Percentiles rank a stretch among this genome's conserved stretches.
Evolutionary conservation across 2,329 filamentous ascomycete species (phyloP).

Genomic region (Zelopaecilomyces penicillatus): DNA sequence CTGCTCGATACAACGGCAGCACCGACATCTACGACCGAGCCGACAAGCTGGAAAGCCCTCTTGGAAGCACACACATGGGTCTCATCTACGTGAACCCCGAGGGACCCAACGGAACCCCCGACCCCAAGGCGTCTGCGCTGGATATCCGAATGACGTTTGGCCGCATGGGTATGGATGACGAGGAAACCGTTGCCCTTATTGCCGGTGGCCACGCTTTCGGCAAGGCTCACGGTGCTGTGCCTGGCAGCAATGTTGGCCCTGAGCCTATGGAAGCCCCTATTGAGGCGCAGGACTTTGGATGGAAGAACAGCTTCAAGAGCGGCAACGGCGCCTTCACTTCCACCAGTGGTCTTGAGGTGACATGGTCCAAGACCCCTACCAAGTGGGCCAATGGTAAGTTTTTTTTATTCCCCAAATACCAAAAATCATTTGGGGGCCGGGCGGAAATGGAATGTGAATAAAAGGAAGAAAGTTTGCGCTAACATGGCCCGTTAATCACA

Average conservation of each 20-base stretch:
- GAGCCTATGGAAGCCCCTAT: constrained; percentile 60
- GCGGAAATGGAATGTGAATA: too few relatives aligned
- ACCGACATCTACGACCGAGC: constrained; percentile 45
- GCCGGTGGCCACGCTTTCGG: constrained; percentile 72
- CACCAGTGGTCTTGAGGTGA: constrained; percentile 70
- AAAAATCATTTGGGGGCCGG: too few relatives aligned
- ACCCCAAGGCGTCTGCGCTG: constrained; percentile 57
- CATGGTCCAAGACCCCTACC: constrained; percentile 66
- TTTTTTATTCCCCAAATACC: background rate
- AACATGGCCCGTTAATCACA: constrained; percentile 44
- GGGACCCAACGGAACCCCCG: constrained; percentile 63
- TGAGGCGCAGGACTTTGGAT: constrained; percentile 63
- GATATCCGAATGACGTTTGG: constrained; percentile 69
- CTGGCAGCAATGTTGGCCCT: constrained; percentile 53
- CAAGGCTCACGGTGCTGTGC: constrained; percentile 70
- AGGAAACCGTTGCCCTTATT: constrained; percentile 73
- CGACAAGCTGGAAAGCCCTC: constrained; percentile 54
- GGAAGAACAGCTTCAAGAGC: constrained; percentile 54
- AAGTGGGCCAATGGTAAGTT: constrained; percentile 30
- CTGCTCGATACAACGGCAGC: constrained; percentile 56
- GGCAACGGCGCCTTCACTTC: constrained; percentile 67
- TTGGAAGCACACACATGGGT: constrained; percentile 59
- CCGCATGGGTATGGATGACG: constrained; percentile 77
- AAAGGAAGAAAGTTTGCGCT: background rate
- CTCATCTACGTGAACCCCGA: constrained; percentile 79